These are phyloP conservation scores for Hypoxylon sp. DNA, from an alignment of 2,329 filamentous ascomycete species.

Conservation along the genomic window DNA sequence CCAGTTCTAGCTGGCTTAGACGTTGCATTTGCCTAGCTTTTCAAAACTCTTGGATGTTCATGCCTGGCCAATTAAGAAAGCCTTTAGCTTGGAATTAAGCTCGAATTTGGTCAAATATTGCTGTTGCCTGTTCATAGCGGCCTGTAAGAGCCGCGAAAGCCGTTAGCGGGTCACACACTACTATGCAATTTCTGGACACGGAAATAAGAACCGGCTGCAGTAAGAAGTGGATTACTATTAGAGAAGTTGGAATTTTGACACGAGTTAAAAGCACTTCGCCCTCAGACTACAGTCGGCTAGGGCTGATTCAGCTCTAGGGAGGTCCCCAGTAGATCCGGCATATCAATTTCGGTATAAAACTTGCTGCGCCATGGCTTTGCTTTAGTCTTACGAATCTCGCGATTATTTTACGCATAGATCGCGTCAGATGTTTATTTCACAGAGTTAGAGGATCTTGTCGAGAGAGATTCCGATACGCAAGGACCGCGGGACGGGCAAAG, in stretches of 20 bases:
- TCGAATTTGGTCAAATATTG: neutral
- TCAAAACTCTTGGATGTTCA: neutral
- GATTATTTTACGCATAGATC: conserved; percentile 8
- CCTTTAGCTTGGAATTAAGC: conserved; percentile 1
- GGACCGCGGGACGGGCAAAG: conserved; percentile 10
- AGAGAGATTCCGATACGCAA: conserved; percentile 5
- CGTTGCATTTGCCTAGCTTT: conserved; percentile 7
- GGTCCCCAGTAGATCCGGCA: neutral
- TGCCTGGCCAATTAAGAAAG: conserved; percentile 10
- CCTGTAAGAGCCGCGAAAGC: conserved; percentile 3
- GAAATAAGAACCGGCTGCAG: conserved; percentile 28
- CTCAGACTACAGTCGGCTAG: neutral
- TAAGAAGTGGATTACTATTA: conserved; percentile 10
- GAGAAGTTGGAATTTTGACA: neutral
- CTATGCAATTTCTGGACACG: conserved; percentile 7
- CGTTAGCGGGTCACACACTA: conserved; percentile 10
- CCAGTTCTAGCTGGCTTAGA: conserved; percentile 1
- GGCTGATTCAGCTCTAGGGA: neutral
- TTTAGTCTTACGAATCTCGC: conserved; percentile 19
- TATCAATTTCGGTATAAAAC: conserved; percentile 17
- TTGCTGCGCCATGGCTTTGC: conserved; percentile 21
- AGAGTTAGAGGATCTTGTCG: conserved; percentile 9
- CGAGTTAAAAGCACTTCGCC: neutral
- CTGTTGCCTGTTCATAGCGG: neutral
- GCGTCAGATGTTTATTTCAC: conserved; percentile 11